These are phyloP conservation scores for Mycena chlorophos DNA, from an alignment of 768 basidiomycete genomes.

Conservation along the genomic window DNA sequence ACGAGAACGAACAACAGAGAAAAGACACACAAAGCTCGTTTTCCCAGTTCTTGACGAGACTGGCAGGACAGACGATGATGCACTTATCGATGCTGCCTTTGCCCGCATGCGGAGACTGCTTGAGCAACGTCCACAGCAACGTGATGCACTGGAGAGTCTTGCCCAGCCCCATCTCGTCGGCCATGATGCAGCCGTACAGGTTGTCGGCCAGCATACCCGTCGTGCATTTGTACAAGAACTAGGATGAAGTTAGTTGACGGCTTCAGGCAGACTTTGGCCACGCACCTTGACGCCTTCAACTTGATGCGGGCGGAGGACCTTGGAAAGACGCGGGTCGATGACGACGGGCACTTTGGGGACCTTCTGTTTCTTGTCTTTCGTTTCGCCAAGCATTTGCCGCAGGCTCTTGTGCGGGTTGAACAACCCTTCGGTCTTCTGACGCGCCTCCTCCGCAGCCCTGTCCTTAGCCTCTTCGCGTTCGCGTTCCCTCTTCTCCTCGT, in stretches of 20 bases:
- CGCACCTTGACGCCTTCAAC: constrained; percentile 94
- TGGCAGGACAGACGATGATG: constrained; percentile 95
- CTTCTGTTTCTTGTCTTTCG: constrained; percentile 64
- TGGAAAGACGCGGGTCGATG: constrained; percentile 85
- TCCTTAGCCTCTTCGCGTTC: constrained; percentile 72
- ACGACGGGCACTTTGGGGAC: constrained; percentile 90
- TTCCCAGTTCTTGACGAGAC: constrained; percentile 97
- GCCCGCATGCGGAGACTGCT: constrained; percentile 87
- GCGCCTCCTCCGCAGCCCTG: constrained; percentile 61
- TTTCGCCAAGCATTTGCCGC: constrained; percentile 72
- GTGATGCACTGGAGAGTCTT: constrained; percentile 76
- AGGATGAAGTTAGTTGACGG: constrained; percentile 7
- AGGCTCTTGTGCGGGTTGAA: constrained; percentile 93
- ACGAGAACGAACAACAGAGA: not conserved
- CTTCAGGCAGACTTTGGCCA: constrained; percentile 9
- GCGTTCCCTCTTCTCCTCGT: constrained; percentile 76
- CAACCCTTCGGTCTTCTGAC: constrained; percentile 69
- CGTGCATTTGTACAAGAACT: constrained; percentile 96
- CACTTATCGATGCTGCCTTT: constrained; percentile 94
- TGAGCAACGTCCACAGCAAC: constrained; percentile 91
- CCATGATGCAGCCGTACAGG: constrained; percentile 97
- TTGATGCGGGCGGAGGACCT: constrained; percentile 94
- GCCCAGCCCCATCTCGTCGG: constrained; percentile 93
- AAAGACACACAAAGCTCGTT: constrained; percentile 79
- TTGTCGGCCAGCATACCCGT: constrained; percentile 91